Evolutionary conservation across 352 stramenopile species (phyloP).

Genomic region (Phytophthora palmivora): DNA sequence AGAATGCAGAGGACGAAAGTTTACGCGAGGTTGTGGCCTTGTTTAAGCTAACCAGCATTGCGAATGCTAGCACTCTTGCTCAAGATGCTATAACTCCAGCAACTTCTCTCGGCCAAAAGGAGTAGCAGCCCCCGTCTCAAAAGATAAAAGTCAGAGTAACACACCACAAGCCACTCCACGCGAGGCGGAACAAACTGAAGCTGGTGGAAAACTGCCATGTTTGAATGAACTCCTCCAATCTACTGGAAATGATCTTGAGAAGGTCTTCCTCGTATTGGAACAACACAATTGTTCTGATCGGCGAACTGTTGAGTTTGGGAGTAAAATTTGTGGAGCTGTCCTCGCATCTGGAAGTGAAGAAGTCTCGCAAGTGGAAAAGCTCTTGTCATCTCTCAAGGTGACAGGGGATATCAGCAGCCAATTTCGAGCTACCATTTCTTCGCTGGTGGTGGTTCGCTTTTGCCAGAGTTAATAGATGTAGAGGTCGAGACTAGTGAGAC

Average conservation of each 20-base stretch:
- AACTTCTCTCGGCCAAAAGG: slow-evolving; percentile 16
- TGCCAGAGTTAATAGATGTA: slow-evolving; percentile 31
- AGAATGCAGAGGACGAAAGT: slow-evolving; percentile 22
- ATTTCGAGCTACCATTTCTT: slow-evolving; percentile 44
- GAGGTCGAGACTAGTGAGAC: slow-evolving; percentile 7
- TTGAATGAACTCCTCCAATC: slow-evolving; percentile 51
- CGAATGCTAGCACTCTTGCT: not conserved
- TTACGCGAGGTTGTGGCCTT: slow-evolving; percentile 36
- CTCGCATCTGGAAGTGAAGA: slow-evolving; percentile 19
- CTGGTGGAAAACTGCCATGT: slow-evolving; percentile 22
- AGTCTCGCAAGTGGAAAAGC: slow-evolving; percentile 28
- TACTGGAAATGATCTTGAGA: slow-evolving; percentile 39
- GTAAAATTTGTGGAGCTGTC: slow-evolving; percentile 40
- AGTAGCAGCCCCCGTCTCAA: slow-evolving; percentile 9
- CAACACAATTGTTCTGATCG: slow-evolving; percentile 28
- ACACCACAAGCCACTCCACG: slow-evolving; percentile 37
- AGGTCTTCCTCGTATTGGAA: slow-evolving; percentile 39
- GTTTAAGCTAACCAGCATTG: slow-evolving; percentile 22
- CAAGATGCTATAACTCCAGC: slow-evolving; percentile 5
- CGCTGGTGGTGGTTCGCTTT: slow-evolving; percentile 37
- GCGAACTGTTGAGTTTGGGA: slow-evolving; percentile 39
- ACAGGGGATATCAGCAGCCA: slow-evolving; percentile 40
- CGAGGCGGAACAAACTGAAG: slow-evolving; percentile 13
- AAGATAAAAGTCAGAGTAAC: slow-evolving; percentile 37
- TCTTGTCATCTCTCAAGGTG: slow-evolving; percentile 56